Evolutionary conservation across 2,329 filamentous ascomycete species (phyloP).

Genomic region (Alternaria ventricosa): DNA sequence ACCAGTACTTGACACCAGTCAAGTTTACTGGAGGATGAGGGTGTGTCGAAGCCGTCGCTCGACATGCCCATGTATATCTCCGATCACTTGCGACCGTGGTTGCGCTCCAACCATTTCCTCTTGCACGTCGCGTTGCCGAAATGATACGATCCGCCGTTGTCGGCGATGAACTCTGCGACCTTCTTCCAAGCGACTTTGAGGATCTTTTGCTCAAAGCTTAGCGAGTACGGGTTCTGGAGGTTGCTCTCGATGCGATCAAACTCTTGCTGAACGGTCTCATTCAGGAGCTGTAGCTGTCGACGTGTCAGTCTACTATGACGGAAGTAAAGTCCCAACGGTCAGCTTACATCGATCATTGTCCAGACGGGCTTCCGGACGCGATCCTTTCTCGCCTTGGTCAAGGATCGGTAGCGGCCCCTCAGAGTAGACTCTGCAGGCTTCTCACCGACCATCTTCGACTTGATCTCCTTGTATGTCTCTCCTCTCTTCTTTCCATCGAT

Average conservation of each 20-base stretch:
- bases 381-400: slow-evolving; percentile 68
- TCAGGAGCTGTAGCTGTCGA: slow-evolving; percentile 33
- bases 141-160: slow-evolving; percentile 62
- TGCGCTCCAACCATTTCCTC: slow-evolving; percentile 63
- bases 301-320: slow-evolving; percentile 10
- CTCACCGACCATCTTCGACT: slow-evolving; percentile 60
- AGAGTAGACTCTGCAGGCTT: slow-evolving; percentile 74
- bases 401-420: slow-evolving; percentile 68
- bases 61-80: not conserved
- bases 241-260: slow-evolving; percentile 25
- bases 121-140: slow-evolving; percentile 69
- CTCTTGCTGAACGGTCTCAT: slow-evolving; percentile 28
- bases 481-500: slow-evolving; percentile 62
- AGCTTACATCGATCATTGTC: slow-evolving; percentile 68
- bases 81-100: slow-evolving; percentile 4
- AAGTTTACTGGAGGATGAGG: not conserved
- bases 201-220: slow-evolving; percentile 26
- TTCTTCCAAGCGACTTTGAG: slow-evolving; percentile 65
- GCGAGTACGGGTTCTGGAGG: slow-evolving; percentile 6
- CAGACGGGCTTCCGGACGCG: slow-evolving; percentile 72
- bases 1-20: not conserved
- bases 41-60: not conserved
- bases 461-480: slow-evolving; percentile 71
- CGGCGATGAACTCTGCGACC: slow-evolving; percentile 61
- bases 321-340: not conserved